These are phyloP conservation scores for Termitomyces sp. DNA, from an alignment of 768 basidiomycete genomes.

Conservation along the genomic window DNA sequence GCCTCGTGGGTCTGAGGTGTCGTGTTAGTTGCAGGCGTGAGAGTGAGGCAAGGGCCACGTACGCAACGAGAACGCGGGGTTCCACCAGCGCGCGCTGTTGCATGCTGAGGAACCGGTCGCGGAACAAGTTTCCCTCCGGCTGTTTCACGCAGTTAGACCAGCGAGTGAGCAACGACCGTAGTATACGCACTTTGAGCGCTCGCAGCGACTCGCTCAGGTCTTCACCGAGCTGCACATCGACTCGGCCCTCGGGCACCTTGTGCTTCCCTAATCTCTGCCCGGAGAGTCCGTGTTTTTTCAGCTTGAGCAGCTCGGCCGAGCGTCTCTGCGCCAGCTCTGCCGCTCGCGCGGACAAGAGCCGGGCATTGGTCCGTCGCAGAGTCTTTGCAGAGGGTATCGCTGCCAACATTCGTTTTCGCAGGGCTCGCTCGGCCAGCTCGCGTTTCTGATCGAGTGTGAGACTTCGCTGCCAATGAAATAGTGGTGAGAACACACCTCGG, in stretches of 20 bases:
- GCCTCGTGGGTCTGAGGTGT: constrained; percentile 41
- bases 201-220: constrained; percentile 83
- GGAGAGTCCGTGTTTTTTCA: constrained; percentile 55
- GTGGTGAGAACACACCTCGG: constrained; percentile 44
- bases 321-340: constrained; percentile 37
- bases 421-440: constrained; percentile 50
- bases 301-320: constrained; percentile 38
- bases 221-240: constrained; percentile 88
- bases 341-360: constrained; percentile 33
- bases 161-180: not conserved
- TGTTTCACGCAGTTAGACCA: constrained; percentile 22
- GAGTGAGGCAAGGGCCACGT: constrained; percentile 18
- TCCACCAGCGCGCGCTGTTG: constrained; percentile 87
- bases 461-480: not conserved
- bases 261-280: constrained; percentile 82
- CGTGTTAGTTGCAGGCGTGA: not conserved
- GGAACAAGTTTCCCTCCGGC: constrained; percentile 93
- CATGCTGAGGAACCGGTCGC: constrained; percentile 81
- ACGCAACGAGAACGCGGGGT: constrained; percentile 79
- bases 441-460: constrained; percentile 43
- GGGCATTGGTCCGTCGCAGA: constrained; percentile 38
- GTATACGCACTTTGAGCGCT: constrained; percentile 64
- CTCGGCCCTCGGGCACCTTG: constrained; percentile 55
- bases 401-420: constrained; percentile 55
- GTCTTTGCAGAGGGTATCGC: constrained; percentile 52